These are phyloP conservation scores for Fraxinus angustifolia DNA, from an alignment of 305 asterid species.

Conservation along the genomic window DNA sequence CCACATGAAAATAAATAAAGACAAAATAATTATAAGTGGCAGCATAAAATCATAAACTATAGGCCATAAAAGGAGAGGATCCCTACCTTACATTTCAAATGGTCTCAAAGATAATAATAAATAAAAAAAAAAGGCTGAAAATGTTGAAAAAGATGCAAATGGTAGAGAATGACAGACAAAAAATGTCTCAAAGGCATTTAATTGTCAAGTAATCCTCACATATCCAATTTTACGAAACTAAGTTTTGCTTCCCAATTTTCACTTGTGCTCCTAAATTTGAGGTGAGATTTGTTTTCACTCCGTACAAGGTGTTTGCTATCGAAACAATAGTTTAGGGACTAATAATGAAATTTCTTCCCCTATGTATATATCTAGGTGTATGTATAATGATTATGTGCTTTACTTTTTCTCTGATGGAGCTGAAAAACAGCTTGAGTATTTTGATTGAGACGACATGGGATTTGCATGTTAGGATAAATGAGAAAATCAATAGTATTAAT, in stretches of 20 bases:
- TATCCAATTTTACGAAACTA: not conserved
- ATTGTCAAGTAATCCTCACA: no score
- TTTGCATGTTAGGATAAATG: constrained; percentile 35
- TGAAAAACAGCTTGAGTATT: constrained; percentile 24
- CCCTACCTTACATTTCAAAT: constrained; percentile 25
- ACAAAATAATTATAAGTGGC: constrained; percentile 7
- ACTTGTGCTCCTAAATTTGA: not conserved
- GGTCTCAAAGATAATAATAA: not conserved
- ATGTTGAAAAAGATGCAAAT: constrained; percentile 32
- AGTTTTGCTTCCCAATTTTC: not conserved
- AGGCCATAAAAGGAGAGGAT: constrained; percentile 24
- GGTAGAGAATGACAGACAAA: constrained; percentile 24
- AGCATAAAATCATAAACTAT: constrained; percentile 19
- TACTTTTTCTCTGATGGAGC: constrained; percentile 25
- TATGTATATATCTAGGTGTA: not conserved
- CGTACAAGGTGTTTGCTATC: not conserved
- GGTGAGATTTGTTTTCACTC: not conserved
- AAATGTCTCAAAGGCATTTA: not conserved
- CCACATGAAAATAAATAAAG: constrained; percentile 24
- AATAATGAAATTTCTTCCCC: not conserved
- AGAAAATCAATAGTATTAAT: constrained; percentile 21
- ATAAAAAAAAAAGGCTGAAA: not conserved
- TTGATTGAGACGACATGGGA: constrained; percentile 41
- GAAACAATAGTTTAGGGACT: not conserved
- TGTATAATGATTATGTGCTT: not conserved